Conservation (phyloP, 495 filamentous ascomycete species). For the Talaromyces borbonicus region DNA sequence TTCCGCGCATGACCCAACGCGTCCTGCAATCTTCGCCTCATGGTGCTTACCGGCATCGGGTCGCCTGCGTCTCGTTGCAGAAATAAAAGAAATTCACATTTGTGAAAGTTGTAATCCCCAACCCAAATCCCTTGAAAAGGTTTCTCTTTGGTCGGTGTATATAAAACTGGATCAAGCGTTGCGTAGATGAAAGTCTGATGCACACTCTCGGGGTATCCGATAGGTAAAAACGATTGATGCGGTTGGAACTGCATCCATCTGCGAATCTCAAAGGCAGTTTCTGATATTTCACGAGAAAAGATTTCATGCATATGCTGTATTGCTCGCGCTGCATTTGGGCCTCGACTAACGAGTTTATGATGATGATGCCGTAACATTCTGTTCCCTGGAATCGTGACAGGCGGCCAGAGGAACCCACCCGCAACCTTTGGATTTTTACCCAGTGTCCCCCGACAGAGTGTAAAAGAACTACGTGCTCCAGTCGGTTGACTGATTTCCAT, state of each 20-base stretch:
- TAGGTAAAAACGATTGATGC: constrained; percentile 19
- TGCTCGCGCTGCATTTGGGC: constrained; percentile 31
- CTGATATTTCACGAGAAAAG: constrained; percentile 45
- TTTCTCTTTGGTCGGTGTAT: constrained; percentile 68
- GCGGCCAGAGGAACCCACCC: constrained; percentile 57
- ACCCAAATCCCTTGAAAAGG: constrained; percentile 87
- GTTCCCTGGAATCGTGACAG: constrained; percentile 52
- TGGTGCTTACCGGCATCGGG: background rate
- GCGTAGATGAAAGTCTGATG: constrained; percentile 65
- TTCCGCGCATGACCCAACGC: background rate
- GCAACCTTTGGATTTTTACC: constrained; percentile 23
- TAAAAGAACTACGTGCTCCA: constrained; percentile 39
- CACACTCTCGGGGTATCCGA: constrained; percentile 43
- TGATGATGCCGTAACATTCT: constrained; percentile 20
- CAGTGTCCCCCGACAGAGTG: constrained; percentile 14
- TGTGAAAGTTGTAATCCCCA: constrained; percentile 79
- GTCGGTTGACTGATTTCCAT: constrained; percentile 45
- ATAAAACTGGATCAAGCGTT: constrained; percentile 59
- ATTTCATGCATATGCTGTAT: constrained; percentile 10
- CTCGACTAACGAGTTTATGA: background rate
- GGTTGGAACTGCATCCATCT: constrained; percentile 55
- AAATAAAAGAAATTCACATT: constrained; percentile 79
- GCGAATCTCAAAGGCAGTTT: constrained; percentile 59
- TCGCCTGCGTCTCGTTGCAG: constrained; percentile 49
- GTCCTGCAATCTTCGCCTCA: background rate